Evolutionary conservation across 2,329 filamentous ascomycete genomes (phyloP), one percentile per base, ranked within the genome.

Genomic region (Huntiella moniliformis): DNA sequence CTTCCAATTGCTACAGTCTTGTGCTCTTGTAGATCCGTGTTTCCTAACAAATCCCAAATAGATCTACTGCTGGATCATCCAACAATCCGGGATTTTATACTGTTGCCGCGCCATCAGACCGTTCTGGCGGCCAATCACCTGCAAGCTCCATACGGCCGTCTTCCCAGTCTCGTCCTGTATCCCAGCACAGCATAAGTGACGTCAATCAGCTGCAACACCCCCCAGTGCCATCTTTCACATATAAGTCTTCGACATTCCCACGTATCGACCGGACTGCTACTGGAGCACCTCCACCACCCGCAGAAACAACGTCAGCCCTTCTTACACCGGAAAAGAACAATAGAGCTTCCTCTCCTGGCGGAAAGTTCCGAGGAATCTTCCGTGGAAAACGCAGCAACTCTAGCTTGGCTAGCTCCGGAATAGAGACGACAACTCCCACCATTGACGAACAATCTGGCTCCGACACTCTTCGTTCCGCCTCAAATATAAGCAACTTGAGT

Each of bases 331-430:
- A 55, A 52, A 63, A 60, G 54, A 63, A 64, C 50, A 57, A 32
- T 53, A 72, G 80, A 50, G 75, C 75, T 17, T 67, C 73, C 15
- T 87, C 84, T 7, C 80, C 82, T 8, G 75, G 72, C 44, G 73
- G 76, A 55, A 82, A 77, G 56, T 65, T 88, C 51, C 80, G 73
- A 58, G 77, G 79, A 56, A 80, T 79, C 10, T 84, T 91, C 55
- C 72, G 64, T 49, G 64, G 68, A 38, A 76, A 71, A 55, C 74
- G 68, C 56, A 62, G 55, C 51, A 50, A 46, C 18, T 45, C 51
- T n/a, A 51, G 45, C 31, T 41, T 52, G 6, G 55, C 60, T 18
- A 66, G 62, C 11, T 43, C 47, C 7, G 44, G 17, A 7, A 28
- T 28, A 28, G 22, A 28, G 22, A 28, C 5, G 22, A 8, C 22